Conservation (phyloP, 2,329 filamentous ascomycete species). For the Onygena corvina region DNA sequence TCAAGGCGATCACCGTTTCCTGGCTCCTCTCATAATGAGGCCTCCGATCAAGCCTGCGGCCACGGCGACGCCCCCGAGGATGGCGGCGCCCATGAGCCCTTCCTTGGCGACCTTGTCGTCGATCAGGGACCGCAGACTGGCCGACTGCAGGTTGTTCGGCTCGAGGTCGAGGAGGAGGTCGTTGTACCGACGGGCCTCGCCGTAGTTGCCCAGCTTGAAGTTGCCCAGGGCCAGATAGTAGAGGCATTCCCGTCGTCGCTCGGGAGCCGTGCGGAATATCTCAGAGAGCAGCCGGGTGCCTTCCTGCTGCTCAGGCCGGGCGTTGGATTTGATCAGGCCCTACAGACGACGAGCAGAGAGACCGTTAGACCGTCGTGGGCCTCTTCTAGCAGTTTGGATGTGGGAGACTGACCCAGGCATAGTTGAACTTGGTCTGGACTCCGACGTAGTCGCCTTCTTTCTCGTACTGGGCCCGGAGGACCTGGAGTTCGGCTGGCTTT, state of each 20-base stretch:
- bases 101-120: conserved; percentile 95
- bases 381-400: too few relatives aligned
- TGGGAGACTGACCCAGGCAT: conserved; percentile 99
- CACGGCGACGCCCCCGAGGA: conserved; percentile 83
- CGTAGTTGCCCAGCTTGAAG: conserved; percentile 97
- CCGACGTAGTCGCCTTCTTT: conserved; percentile 96
- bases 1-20: conserved; percentile 46
- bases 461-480: conserved; percentile 86
- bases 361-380: too few relatives aligned
- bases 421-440: conserved; percentile 99
- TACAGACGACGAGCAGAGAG: too few relatives aligned
- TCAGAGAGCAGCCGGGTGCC: conserved; percentile 88
- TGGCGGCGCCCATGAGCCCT: conserved; percentile 85
- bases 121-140: conserved; percentile 73
- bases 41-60: conserved; percentile 88
- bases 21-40: conserved; percentile 65
- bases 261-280: conserved; percentile 87
- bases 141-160: conserved; percentile 78
- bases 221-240: conserved; percentile 96
- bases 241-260: conserved; percentile 90
- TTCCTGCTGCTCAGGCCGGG: conserved; percentile 78
- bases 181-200: conserved; percentile 87
- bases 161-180: conserved; percentile 84
- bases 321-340: conserved; percentile 89
- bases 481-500: conserved; percentile 81